Base-by-base conservation (phyloP, 805 yeast genomes). In the Candida railenensis region DNA sequence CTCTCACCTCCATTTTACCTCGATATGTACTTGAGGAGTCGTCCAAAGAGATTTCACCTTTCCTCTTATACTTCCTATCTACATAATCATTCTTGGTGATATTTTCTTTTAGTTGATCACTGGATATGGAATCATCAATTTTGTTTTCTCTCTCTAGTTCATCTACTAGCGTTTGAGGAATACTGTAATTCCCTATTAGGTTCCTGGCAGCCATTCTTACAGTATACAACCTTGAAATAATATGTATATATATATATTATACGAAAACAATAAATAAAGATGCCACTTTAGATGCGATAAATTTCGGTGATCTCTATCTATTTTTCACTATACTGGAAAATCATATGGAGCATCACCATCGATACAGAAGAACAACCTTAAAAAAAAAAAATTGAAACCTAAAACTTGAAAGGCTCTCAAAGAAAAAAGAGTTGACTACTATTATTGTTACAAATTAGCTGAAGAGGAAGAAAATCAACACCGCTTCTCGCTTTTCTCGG, bases 1-100 rank as follows among this genome's bases (percentile, higher is more conserved):
- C 76, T 48, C 78, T 59, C 43, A 65, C 57, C 44, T 61, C 67
- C 69, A 69, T 65, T n/a, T 65, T 56, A 47, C 77, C 73, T 43
- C 70, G 71, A 51, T 78, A 77, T 1, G 74, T 56, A 25, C 61
- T 49, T 47, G 63, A 48, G 53, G 33, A 53, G 53, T 37, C 67
- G 51, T 49, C 56, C 55, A 61, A 44, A 22, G 56, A 61, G 16
- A 62, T 49, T 32, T 56, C 54, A 22, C 59, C 49, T n/a, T 53
- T 51, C 19, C 69, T 52, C 22, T 61, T 53, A 50, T 54, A 62
- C 40, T 62, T 51, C 48, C 63, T 61, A 41, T 58, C 53, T 33
- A 63, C 58, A 54, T 72, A 72, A 38, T 60, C 64, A 44, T 58
- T 58, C 20, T 51, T 53, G 36, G 49, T 46, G 8, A 59, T 40